These are phyloP conservation scores for Aspergillus sp. DNA, from an alignment of 2,329 filamentous ascomycete species.

Conservation along the genomic window DNA sequence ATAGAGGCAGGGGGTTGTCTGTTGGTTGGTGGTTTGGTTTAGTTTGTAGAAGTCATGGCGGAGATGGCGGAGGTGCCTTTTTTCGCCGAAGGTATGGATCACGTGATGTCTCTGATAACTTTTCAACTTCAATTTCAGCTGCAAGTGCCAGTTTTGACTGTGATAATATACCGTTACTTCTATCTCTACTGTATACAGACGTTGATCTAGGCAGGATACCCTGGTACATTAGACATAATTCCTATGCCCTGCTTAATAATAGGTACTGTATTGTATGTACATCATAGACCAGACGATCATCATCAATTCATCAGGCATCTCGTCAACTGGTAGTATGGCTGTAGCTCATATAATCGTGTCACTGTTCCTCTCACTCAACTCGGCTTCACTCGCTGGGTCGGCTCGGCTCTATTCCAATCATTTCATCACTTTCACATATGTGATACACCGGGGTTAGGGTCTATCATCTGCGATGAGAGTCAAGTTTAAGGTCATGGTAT, in stretches of 20 bases:
- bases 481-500: not conserved
- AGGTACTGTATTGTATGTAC: slow-evolving; percentile 20
- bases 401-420: not conserved
- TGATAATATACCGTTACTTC: too few relatives aligned
- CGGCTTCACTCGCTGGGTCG: too few relatives aligned
- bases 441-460: not conserved
- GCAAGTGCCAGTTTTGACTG: too few relatives aligned
- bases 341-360: slow-evolving; percentile 9
- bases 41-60: not conserved
- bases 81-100: not conserved
- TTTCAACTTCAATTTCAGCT: too few relatives aligned
- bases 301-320: slow-evolving; percentile 17
- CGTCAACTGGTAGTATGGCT: slow-evolving; percentile 10
- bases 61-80: not conserved
- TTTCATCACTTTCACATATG: not conserved
- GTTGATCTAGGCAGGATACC: not conserved
- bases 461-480: not conserved
- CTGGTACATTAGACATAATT: not conserved
- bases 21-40: not conserved
- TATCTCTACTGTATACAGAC: not conserved
- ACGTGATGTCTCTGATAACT: not conserved
- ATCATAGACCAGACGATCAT: slow-evolving; percentile 21
- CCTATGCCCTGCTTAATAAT: not conserved
- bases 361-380: not conserved
- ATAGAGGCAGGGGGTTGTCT: too few relatives aligned